Base-by-base conservation (phyloP, 2,329 filamentous ascomycete species). In the Fusarium sp. region DNA sequence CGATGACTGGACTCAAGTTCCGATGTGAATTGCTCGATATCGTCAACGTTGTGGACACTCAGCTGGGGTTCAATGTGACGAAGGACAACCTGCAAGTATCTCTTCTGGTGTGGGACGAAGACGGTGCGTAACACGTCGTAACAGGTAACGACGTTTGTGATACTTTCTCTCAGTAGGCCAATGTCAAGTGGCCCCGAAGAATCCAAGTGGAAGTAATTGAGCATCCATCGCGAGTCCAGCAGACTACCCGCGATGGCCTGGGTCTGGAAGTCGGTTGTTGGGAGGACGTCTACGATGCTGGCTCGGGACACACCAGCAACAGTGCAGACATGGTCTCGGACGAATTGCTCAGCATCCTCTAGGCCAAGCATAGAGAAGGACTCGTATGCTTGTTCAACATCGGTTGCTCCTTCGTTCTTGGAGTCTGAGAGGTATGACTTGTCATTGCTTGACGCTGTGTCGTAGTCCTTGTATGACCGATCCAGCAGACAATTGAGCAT, bases 231-330 rank as follows among this genome's bases (percentile, higher is more conserved):
- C 5, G 76, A 78, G 0, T 77, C 18, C 0, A 78, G 57, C 0
- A 76, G 65, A 9, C 72, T 66, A 1, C 74, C 74, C 2, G 69
- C 35, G 0, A 76, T 43, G 18, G 72, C 60, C 27, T 75, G 74
- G 8, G 61, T 27, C 18, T 76, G 74, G 14, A 76, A 76, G 62
- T 76, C 72, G 14, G 72, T 76, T 6, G 74, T 75, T 6, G 75
- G 75, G 4, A 77, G 70, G 9, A 77, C 72, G 43, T 77, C 75
- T 6, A 67, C 52, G 13, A 77, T 77, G 24, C 70, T 78, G 4
- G 76, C 76, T 27, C 76, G 70, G 2, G 76, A 77, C 2, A 78
- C 65, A 7, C 71, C 61, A 3, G 66, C 11, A n/a, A 52, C n/a
- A n/a, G 76, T 59, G 29, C 76, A 78, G 24, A 78, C n/a, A 2